Percentiles rank a stretch among this genome's conserved stretches.
phyloP scores from a whole-genome alignment of 2,329 filamentous ascomycete genomes.

The Fusarium illudens region DNA sequence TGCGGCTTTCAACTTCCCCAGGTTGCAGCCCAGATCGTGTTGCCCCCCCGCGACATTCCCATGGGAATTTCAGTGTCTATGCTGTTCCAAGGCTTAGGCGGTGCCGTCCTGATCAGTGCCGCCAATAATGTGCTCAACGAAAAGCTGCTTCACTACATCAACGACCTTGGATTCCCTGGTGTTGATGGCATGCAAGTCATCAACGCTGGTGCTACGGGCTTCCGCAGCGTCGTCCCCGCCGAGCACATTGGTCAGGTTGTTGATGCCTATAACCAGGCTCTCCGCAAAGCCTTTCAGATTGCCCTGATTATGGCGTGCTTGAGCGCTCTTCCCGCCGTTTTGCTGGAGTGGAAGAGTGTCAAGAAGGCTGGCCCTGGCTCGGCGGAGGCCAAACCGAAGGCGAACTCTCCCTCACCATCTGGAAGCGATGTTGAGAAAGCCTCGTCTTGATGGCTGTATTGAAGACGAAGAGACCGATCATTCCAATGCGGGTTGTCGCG shows the following conservation, averaged over 20 bases:
- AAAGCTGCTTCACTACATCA: neutral
- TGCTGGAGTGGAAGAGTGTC: slow-evolving; percentile 27
- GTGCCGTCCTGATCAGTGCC: neutral
- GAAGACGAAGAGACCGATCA: too few relatives aligned
- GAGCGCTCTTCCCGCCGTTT: slow-evolving; percentile 3
- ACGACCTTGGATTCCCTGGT: slow-evolving; percentile 20
- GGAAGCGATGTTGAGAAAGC: neutral
- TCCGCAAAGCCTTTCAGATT: slow-evolving; percentile 69
- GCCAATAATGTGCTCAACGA: neutral
- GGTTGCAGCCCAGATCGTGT: slow-evolving; percentile 2
- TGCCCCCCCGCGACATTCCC: neutral
- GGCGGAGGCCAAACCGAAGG: neutral
- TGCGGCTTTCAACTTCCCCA: neutral
- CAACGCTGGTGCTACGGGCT: slow-evolving; percentile 8
- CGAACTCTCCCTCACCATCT: neutral
- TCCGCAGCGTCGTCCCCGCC: slow-evolving; percentile 2
- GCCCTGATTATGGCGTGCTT: slow-evolving; percentile 58
- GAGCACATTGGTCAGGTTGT: neutral
- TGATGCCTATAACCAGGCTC: slow-evolving; percentile 66
- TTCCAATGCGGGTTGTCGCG: neutral
- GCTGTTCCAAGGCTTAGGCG: neutral
- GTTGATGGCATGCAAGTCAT: slow-evolving; percentile 1
- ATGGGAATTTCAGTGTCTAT: neutral
- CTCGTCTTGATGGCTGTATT: neutral
- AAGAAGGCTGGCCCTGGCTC: neutral